Evolutionary conservation across 129 eudicot genomes (phyloP).

Genomic region (Tagetes erecta): DNA sequence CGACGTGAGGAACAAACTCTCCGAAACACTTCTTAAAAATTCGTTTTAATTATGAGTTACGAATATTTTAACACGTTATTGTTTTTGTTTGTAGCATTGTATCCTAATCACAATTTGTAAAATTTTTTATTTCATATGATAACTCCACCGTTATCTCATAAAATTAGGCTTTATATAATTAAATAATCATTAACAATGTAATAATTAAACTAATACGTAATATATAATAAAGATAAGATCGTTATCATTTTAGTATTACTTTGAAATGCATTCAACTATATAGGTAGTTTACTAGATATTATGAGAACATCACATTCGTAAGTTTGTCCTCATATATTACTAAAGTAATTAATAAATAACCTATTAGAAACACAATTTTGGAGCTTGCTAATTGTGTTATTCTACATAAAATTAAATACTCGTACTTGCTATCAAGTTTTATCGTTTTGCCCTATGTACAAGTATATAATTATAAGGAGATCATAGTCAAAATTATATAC

Average conservation of each 20-base stretch:
- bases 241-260: background rate
- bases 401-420: background rate
- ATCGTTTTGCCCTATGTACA: background rate
- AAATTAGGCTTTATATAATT: no score
- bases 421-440: background rate
- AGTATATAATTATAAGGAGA: no score
- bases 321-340: constrained; percentile 21
- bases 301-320: constrained; percentile 4
- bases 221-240: background rate
- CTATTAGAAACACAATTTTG: background rate
- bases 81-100: no score
- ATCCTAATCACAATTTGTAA: no score
- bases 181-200: background rate
- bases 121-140: no score
- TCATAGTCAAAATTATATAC: no score
- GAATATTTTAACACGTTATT: no score
- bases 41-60: no score
- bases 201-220: background rate
- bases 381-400: background rate
- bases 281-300: background rate
- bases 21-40: no score
- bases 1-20: no score
- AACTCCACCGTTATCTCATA: background rate
- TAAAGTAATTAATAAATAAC: background rate
- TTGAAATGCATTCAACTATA: background rate